Evolutionary conservation across 352 stramenopile species (phyloP), one percentile per base, ranked within the genome.

Genomic region (Globisporangium spinosum): DNA sequence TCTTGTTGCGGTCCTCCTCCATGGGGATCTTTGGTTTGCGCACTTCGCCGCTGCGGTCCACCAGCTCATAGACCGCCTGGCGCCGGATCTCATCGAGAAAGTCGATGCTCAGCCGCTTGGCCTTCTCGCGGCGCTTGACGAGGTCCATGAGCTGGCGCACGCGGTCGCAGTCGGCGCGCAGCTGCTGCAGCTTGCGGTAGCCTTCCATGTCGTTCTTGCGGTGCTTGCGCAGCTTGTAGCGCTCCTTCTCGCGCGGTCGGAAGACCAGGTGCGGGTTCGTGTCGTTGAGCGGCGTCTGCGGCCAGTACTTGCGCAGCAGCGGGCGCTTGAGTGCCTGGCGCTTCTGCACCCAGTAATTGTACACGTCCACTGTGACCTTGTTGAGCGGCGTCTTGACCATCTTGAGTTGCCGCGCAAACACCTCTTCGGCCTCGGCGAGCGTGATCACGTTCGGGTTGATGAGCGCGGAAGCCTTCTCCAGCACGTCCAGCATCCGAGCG

Each of bases 231-330:
- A 99, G 77, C 73, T 98, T 98, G 79, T 98, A 98, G 20, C 97
- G 96, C 77, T 98, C 88, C 77, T 99, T 99, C 72, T 99, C 95
- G 43, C 97, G 88, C 23, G 97, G 97, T 20, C 97, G 93, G 76
- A 99, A 99, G n/a, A 99, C 97, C 59, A 97, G 73, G 71, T 99
- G 97, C 34, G 98, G 98, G 79, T 99, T 99, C n/a, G 95, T 98
- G 79, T 99, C 97, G 62, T 98, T 98, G 0, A 94, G 76, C 7
- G 93, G 85, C 12, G 98, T 99, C 56, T 97, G 85, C 5, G 97
- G 97, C 96, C 97, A 99, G 73, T 95, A 99, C 23, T 95, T 87
- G 45, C 97, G 89, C 27, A 99, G 65, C 40, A 99, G 69, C 53
- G 97, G 96, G 38, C 98, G 93, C 67, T 93, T 92, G 25, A 99